Evolutionary conservation across 202 grass and related monocot genomes (phyloP), one percentile per base, ranked within the genome.

Genomic region (Zoysia matrella): DNA sequence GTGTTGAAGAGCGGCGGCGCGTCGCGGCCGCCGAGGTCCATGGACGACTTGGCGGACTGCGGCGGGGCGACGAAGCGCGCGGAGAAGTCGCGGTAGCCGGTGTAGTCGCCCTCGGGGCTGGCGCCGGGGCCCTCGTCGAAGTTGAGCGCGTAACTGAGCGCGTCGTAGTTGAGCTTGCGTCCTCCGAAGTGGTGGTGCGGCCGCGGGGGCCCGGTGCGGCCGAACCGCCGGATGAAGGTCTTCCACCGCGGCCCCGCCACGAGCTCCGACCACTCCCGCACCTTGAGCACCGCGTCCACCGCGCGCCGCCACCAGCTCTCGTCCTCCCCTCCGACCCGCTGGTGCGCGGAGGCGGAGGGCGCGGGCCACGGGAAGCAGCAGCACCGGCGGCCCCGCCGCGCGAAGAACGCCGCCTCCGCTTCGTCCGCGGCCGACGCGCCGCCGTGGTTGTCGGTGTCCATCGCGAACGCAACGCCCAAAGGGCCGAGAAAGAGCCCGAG

Each of bases 161-260:
- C 30, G 30, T 36, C 30, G 30, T 36, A 98, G 86, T 98, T 94
- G 80, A 95, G 94, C 82, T 86, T 85, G 68, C 90, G 71, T 30
- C 75, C 13, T 18, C 75, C 13, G 40, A 58, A 57, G 65, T 80
- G 77, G 52, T 80, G 45, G 83, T 80, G 79, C 82, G 70, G 78
- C 41, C 77, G 62, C 61, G 63, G 52, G 48, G 42, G 77, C 7
- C 71, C 61, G 67, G 12, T 67, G 64, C 90, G 90, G 8, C 88
- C 89, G 90, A 98, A 92, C 12, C 87, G 92, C 10, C 92, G 95
- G 86, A 95, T 95, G 74, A 98, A 95, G 57, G 95, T 95, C 92
- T 98, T 98, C 95, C 95, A 98, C 8, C 30, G 30, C 30, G 30
- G 30, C 30, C 30, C 30, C 30, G 30, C 30, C 30, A 36, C 30